Conservation (phyloP, 306 rosid species). For the Trichosanthes truncata region DNA sequence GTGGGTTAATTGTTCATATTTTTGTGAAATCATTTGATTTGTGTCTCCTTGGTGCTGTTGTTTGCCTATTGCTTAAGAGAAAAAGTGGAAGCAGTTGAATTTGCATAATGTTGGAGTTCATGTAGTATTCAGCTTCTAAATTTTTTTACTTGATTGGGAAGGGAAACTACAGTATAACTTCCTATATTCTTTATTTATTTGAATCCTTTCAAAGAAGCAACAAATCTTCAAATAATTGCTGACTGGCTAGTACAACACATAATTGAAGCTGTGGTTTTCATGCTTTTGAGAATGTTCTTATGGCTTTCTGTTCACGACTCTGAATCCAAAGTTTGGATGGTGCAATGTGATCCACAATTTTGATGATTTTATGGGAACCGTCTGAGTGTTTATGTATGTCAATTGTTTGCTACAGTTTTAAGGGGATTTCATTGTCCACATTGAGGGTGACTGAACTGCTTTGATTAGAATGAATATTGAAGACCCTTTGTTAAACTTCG, state of each 20-base stretch:
- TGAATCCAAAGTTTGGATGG: too few species aligned
- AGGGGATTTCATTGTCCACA: background rate
- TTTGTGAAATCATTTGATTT: conserved; percentile 3
- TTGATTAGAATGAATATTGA: background rate
- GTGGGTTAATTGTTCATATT: conserved; percentile 35
- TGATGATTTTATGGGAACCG: too few species aligned
- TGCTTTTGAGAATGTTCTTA: too few species aligned
- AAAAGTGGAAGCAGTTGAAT: background rate
- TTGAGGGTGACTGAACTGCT: background rate
- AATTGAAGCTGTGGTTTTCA: too few species aligned
- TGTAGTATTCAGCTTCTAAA: conserved; percentile 9
- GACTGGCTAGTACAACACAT: too few species aligned
- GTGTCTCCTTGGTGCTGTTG: background rate
- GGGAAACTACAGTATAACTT: background rate
- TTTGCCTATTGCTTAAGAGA: background rate
- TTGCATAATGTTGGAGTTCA: background rate
- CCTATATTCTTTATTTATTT: background rate
- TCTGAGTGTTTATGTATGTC: too few species aligned
- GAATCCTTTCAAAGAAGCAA: background rate
- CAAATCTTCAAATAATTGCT: background rate
- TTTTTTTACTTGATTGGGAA: background rate
- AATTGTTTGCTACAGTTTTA: too few species aligned
- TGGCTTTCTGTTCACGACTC: too few species aligned
- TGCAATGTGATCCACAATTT: too few species aligned
- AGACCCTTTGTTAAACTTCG: background rate